phyloP scores from a whole-genome alignment of 192 early-diverging fungal species.

The Geosiphon pyriformis region DNA sequence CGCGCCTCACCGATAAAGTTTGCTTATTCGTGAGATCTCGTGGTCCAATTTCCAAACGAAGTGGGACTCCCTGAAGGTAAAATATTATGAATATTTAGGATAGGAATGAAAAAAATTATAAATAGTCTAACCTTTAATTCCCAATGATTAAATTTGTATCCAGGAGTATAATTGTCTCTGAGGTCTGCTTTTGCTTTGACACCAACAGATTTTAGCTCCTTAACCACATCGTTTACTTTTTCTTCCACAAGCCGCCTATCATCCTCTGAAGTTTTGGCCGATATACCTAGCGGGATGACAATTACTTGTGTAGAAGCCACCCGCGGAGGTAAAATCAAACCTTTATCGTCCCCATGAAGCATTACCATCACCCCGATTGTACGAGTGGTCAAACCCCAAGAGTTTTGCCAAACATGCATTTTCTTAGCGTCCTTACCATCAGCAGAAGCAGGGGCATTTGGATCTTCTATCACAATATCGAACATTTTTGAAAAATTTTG shows the following conservation, averaged over 20 bases:
- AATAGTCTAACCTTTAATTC: slow-evolving; percentile 61
- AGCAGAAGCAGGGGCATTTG: slow-evolving; percentile 47
- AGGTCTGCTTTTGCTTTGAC: slow-evolving; percentile 75
- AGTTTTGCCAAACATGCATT: slow-evolving; percentile 94
- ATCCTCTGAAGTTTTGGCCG: slow-evolving; percentile 77
- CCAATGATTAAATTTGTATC: slow-evolving; percentile 99
- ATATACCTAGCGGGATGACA: slow-evolving; percentile 90
- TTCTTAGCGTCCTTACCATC: slow-evolving; percentile 58
- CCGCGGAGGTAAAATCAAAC: slow-evolving; percentile 92
- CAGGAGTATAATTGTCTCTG: slow-evolving; percentile 83
- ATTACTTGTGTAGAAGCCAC: slow-evolving; percentile 87
- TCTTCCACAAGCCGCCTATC: slow-evolving; percentile 61
- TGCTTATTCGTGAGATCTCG: slow-evolving; percentile 84
- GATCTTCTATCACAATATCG: slow-evolving; percentile 86
- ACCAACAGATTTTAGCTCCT: slow-evolving; percentile 62
- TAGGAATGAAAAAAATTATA: slow-evolving; percentile 9
- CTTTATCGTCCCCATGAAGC: slow-evolving; percentile 98
- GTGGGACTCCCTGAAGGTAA: slow-evolving; percentile 79
- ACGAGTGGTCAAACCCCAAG: slow-evolving; percentile 97
- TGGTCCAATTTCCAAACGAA: slow-evolving; percentile 96
- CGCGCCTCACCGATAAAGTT: slow-evolving; percentile 76
- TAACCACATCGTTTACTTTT: slow-evolving; percentile 64
- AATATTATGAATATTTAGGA: slow-evolving; percentile 7
- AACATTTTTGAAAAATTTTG: slow-evolving; percentile 99
- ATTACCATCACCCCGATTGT: slow-evolving; percentile 99